Evolutionary conservation across 2,329 filamentous ascomycete species (phyloP).

Genomic region (Ophiostoma ulmi): DNA sequence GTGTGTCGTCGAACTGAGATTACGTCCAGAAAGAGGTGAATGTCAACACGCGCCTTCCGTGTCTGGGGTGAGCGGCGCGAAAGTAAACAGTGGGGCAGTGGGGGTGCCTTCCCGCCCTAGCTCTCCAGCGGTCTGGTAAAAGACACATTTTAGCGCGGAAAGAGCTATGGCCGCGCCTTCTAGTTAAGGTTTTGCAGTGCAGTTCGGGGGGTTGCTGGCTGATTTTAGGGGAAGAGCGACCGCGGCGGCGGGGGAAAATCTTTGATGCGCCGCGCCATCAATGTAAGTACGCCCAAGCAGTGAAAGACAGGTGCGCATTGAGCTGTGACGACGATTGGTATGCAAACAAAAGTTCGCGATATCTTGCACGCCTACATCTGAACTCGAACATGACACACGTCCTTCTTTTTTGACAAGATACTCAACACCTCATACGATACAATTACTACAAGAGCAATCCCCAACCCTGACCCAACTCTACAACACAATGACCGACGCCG

Average conservation of each 20-base stretch:
- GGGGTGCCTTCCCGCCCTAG: neutral
- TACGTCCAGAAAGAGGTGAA: neutral
- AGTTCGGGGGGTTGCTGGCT: neutral
- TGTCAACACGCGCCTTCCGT: conserved; percentile 18
- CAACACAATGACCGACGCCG: conserved; percentile 27
- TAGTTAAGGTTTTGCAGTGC: neutral
- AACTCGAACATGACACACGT: neutral
- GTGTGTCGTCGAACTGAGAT: neutral
- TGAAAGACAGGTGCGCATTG: neutral
- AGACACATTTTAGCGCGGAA: neutral
- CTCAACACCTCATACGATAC: neutral
- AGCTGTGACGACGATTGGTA: neutral
- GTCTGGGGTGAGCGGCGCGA: conserved; percentile 10
- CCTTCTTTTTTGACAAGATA: neutral
- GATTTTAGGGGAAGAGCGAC: neutral
- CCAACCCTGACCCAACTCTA: neutral
- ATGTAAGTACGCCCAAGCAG: neutral
- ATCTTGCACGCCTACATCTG: neutral
- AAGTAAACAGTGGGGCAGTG: conserved; percentile 18
- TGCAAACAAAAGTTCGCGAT: neutral
- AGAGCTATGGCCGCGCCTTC: conserved; percentile 3
- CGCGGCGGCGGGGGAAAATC: conserved; percentile 23
- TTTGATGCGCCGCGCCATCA: conserved; percentile 20
- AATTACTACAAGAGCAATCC: neutral
- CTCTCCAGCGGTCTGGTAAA: neutral